phyloP scores from a whole-genome alignment of 2,329 filamentous ascomycete species.

The Stagonosporopsis tanaceti region DNA sequence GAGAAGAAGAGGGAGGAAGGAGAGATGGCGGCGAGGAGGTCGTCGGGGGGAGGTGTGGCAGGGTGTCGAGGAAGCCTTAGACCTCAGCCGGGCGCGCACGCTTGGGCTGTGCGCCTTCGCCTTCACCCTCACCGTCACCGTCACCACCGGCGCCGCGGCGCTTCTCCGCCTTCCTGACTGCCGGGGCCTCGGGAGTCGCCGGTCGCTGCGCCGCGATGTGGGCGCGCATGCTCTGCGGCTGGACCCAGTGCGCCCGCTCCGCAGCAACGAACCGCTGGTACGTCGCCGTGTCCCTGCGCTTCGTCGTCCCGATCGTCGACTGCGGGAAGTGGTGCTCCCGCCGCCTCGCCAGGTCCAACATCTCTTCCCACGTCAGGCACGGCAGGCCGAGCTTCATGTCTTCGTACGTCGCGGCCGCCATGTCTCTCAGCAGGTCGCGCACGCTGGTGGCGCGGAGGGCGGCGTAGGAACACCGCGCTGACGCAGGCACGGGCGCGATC shows the following conservation, averaged over 20 bases:
- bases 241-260: neutral
- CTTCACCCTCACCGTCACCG: too few species aligned
- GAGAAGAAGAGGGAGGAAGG: too few species aligned
- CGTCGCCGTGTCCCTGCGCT: neutral
- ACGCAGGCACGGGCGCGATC: neutral
- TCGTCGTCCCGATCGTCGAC: neutral
- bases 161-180: neutral
- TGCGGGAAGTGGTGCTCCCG: neutral
- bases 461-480: neutral
- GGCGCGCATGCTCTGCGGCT: neutral
- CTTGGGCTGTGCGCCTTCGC: neutral
- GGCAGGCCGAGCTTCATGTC: neutral
- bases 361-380: neutral
- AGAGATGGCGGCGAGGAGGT: too few species aligned
- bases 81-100: neutral
- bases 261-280: neutral
- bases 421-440: neutral
- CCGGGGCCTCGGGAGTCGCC: neutral
- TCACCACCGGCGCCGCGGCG: neutral
- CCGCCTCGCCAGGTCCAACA: neutral
- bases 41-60: too few species aligned
- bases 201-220: neutral
- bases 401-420: neutral
- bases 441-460: neutral
- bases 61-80: too few species aligned